Conservation (phyloP, 768 basidiomycete genomes). For the Glaciozyma martinii region DNA sequence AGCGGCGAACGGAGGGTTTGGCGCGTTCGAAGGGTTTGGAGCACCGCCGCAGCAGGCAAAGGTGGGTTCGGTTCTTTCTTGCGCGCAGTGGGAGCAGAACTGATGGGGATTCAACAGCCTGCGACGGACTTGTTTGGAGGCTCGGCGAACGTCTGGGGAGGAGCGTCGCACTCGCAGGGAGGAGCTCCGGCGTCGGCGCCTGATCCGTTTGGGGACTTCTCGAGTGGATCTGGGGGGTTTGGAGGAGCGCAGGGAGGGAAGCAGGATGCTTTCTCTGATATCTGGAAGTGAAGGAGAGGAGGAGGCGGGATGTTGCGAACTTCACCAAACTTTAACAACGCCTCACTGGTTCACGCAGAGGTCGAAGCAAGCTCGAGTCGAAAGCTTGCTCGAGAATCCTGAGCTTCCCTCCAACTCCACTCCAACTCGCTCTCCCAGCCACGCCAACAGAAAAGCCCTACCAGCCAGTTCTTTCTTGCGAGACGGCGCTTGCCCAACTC, state of each 20-base stretch:
- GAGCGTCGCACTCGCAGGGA: neutral
- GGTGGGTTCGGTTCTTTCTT: neutral
- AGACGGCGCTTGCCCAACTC: no score
- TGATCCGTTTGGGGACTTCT: slow-evolving; percentile 4
- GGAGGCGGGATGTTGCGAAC: neutral
- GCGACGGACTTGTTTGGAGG: neutral
- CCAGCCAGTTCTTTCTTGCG: no score
- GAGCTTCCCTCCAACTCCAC: neutral
- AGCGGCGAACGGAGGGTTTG: neutral
- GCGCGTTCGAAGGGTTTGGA: neutral
- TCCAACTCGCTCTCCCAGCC: neutral
- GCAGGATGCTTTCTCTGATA: slow-evolving; percentile 4
- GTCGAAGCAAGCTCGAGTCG: neutral
- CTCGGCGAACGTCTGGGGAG: neutral
- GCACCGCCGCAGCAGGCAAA: neutral
- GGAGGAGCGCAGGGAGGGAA: neutral
- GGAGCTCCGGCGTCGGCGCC: neutral
- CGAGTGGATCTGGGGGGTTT: neutral
- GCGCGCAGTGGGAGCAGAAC: neutral
- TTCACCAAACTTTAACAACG: neutral
- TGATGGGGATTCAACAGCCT: neutral
- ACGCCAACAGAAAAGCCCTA: no score
- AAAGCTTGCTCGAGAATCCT: neutral
- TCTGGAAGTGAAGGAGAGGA: neutral
- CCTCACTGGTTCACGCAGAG: no score